These are phyloP conservation scores for Tilletiopsis washingtonensis DNA, from an alignment of 1,284 basidiomycete species.

Conservation along the genomic window DNA sequence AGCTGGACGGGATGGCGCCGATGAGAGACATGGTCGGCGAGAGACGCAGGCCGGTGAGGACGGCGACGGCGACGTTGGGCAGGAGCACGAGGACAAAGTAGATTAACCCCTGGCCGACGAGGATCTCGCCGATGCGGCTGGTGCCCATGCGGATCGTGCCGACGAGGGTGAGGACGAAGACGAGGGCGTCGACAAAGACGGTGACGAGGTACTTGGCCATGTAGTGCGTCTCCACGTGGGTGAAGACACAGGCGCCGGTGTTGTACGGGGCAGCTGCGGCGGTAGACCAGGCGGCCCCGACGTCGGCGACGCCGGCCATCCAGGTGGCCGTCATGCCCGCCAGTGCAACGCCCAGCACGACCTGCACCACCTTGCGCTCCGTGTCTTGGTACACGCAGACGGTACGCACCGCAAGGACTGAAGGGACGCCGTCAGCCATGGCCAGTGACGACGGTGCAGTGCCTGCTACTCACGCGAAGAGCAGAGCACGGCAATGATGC, in stretches of 20 bases:
- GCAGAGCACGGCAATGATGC: slow-evolving; percentile 3
- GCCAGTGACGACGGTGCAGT: too few species aligned
- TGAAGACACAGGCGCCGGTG: slow-evolving; percentile 5
- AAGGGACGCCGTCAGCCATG: too few species aligned
- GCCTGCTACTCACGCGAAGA: too few species aligned
- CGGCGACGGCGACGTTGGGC: slow-evolving; percentile 23
- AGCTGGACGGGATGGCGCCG: slow-evolving; percentile 22
- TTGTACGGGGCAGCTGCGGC: slow-evolving; percentile 4
- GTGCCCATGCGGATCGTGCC: slow-evolving; percentile 22
- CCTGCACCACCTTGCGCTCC: not conserved
- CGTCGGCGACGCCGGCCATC: slow-evolving; percentile 6
- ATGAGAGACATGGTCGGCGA: slow-evolving; percentile 29
- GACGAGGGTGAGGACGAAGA: slow-evolving; percentile 19
- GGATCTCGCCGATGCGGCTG: slow-evolving; percentile 18
- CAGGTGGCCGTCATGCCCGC: slow-evolving; percentile 4
- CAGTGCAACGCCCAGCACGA: not conserved
- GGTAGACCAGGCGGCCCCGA: slow-evolving; percentile 1
- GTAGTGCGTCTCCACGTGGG: slow-evolving; percentile 2
- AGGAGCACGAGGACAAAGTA: slow-evolving; percentile 32
- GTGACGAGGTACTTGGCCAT: slow-evolving; percentile 13
- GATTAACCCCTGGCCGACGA: slow-evolving; percentile 29
- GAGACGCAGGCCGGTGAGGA: slow-evolving; percentile 19
- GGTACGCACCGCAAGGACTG: slow-evolving; percentile 9
- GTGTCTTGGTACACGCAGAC: slow-evolving; percentile 10
- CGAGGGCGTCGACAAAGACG: slow-evolving; percentile 10